A percentile compares a stretch with the other conserved stretches of the same genome.
Conservation (phyloP, 345 rosid species). For the Raphanus sativus region DNA sequence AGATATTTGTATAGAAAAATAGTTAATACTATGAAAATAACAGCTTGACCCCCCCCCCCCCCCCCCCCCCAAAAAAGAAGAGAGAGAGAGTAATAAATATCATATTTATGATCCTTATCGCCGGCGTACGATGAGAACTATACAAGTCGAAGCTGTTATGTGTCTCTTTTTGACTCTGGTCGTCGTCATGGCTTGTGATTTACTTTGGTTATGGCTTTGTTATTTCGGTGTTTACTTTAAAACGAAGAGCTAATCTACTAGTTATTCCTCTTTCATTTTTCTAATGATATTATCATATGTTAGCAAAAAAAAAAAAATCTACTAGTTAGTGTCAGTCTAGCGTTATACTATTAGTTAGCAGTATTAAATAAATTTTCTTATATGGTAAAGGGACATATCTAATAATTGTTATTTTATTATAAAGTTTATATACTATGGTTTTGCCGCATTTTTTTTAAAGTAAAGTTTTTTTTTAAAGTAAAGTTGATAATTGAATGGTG, state of each 20-base stretch:
- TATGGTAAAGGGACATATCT: not conserved
- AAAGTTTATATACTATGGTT: conserved; percentile 25
- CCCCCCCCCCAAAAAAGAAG: not conserved
- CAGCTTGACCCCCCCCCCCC: conserved; percentile 7
- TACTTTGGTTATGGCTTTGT: not conserved
- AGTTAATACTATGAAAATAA: not conserved
- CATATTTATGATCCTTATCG: conserved; percentile 25
- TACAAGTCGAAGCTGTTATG: conserved; percentile 14
- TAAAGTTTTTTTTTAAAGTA: no score
- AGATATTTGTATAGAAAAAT: conserved; percentile 15
- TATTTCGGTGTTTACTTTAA: not conserved
- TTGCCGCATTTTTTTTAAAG: not conserved
- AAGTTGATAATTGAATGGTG: conserved; percentile 32
- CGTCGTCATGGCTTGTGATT: conserved; percentile 24
- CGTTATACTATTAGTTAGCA: not conserved
- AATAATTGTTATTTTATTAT: conserved; percentile 25
- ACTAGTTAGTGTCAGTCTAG: not conserved
- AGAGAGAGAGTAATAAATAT: conserved; percentile 31
- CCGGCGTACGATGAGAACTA: conserved; percentile 39
- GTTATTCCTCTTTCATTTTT: no score
- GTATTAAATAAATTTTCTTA: not conserved
- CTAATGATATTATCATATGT: no score
- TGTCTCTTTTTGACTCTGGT: conserved; percentile 31
- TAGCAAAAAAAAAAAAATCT: no score
- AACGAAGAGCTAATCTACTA: no score